A percentile compares a stretch with the other conserved stretches of the same genome.
These are phyloP conservation scores for Fusarium sp. DNA, from an alignment of 2,329 filamentous ascomycete species.

Conservation along the genomic window DNA sequence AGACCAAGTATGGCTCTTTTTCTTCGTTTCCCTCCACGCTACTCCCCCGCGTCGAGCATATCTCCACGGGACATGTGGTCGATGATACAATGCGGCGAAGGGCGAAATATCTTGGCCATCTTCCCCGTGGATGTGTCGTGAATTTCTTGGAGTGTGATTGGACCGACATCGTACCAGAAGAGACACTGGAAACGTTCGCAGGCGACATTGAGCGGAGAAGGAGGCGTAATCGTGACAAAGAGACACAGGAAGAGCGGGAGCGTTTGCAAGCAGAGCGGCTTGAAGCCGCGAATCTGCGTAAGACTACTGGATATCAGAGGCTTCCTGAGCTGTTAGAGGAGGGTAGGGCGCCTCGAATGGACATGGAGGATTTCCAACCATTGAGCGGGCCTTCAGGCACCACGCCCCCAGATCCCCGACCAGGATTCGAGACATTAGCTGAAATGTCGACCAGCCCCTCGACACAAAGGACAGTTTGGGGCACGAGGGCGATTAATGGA, in stretches of 20 bases:
- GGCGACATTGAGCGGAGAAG: slow-evolving; percentile 79
- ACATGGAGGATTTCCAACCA: slow-evolving; percentile 72
- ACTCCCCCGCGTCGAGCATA: slow-evolving; percentile 85
- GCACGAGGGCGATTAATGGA: slow-evolving; percentile 75
- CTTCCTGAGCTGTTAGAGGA: slow-evolving; percentile 52
- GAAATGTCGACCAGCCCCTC: slow-evolving; percentile 85
- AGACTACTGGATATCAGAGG: slow-evolving; percentile 54
- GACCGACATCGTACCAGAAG: slow-evolving; percentile 84
- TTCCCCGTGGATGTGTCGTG: slow-evolving; percentile 91
- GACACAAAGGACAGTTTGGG: slow-evolving; percentile 86
- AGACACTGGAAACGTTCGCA: slow-evolving; percentile 79
- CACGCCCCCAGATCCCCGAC: slow-evolving; percentile 65
- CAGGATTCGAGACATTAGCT: slow-evolving; percentile 74
- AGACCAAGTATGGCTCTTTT: slow-evolving; percentile 87
- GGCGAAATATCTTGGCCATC: slow-evolving; percentile 85
- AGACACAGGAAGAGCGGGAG: slow-evolving; percentile 85
- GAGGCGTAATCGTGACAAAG: slow-evolving; percentile 83
- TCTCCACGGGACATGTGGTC: slow-evolving; percentile 86
- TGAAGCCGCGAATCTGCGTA: slow-evolving; percentile 74
- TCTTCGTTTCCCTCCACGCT: slow-evolving; percentile 85
- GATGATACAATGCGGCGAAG: slow-evolving; percentile 86
- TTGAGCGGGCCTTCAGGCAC: slow-evolving; percentile 60
- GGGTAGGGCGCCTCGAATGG: slow-evolving; percentile 52
- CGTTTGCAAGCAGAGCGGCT: slow-evolving; percentile 82
- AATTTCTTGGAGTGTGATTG: slow-evolving; percentile 94